Evolutionary conservation across 208 protist genomes (phyloP).

Genomic region (Wallacemonas sp.): DNA sequence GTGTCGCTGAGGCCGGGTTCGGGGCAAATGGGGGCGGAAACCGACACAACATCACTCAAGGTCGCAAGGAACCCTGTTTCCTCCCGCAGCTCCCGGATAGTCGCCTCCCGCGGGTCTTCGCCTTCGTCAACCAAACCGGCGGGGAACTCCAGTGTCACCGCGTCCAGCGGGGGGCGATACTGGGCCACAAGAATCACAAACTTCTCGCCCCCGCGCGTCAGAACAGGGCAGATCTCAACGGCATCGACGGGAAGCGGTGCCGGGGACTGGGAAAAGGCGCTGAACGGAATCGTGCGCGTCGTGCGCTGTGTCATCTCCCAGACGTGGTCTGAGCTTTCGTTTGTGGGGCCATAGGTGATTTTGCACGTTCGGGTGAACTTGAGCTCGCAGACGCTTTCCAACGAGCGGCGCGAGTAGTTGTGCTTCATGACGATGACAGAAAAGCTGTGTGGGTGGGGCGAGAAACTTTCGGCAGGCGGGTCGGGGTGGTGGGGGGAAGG

Average conservation of each 20-base stretch:
- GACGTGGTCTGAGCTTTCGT: constrained; percentile 17
- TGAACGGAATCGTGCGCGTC: constrained; percentile 34
- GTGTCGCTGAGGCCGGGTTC: constrained; percentile 78
- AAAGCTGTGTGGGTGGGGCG: background rate
- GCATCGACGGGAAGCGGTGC: constrained; percentile 57
- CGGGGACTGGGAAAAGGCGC: constrained; percentile 28
- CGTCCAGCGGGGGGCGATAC: constrained; percentile 80
- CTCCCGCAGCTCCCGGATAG: constrained; percentile 79
- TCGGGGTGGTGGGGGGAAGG: background rate
- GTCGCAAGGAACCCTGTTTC: constrained; percentile 76
- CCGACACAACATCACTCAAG: constrained; percentile 34
- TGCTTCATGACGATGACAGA: constrained; percentile 29
- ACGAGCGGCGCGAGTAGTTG: constrained; percentile 26
- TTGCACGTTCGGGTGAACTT: constrained; percentile 36
- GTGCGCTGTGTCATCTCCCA: constrained; percentile 80
- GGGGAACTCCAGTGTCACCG: constrained; percentile 75
- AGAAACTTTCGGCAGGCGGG: background rate
- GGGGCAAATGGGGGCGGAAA: constrained; percentile 45
- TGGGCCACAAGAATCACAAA: constrained; percentile 81
- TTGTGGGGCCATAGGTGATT: constrained; percentile 25
- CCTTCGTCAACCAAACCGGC: constrained; percentile 73
- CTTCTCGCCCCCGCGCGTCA: constrained; percentile 25
- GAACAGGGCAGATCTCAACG: constrained; percentile 69
- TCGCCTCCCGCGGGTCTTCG: constrained; percentile 54
- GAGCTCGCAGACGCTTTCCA: constrained; percentile 29